Percentiles rank a stretch among this genome's conserved stretches.
Conservation (phyloP, 2,329 filamentous ascomycete species). For the Pestalotiopsis sp. region DNA sequence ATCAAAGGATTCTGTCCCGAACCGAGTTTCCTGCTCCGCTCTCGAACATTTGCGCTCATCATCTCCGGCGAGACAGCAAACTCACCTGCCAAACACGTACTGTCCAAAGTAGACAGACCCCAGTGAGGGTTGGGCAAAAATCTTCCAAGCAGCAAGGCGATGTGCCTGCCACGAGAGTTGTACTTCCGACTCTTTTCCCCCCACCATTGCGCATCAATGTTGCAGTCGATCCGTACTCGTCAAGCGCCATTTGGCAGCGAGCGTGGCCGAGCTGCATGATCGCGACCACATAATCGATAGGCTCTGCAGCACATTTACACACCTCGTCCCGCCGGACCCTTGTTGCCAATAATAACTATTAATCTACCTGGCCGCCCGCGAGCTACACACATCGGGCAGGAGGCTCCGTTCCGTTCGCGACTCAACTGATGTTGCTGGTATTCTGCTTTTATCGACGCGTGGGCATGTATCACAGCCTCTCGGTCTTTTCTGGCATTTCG, state of each 20-base stretch:
- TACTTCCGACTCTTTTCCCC: neutral
- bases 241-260: constrained; percentile 1
- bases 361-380: constrained; percentile 6
- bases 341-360: constrained; percentile 10
- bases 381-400: constrained; percentile 7
- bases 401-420: constrained; percentile 1
- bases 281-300: neutral
- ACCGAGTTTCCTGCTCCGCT: neutral
- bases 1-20: neutral
- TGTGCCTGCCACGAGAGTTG: neutral
- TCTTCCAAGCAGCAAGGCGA: neutral
- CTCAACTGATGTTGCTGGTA: neutral
- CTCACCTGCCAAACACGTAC: neutral
- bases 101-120: neutral
- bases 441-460: neutral
- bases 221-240: neutral
- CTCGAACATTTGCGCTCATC: neutral
- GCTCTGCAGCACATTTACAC: neutral
- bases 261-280: constrained; percentile 3
- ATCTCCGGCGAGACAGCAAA: neutral
- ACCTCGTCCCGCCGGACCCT: neutral
- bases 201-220: neutral
- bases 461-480: neutral
- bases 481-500: neutral
- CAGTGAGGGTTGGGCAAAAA: neutral